These are phyloP conservation scores for Aureobasidium sp. DNA, from an alignment of 2,329 filamentous ascomycete genomes.

Conservation along the genomic window DNA sequence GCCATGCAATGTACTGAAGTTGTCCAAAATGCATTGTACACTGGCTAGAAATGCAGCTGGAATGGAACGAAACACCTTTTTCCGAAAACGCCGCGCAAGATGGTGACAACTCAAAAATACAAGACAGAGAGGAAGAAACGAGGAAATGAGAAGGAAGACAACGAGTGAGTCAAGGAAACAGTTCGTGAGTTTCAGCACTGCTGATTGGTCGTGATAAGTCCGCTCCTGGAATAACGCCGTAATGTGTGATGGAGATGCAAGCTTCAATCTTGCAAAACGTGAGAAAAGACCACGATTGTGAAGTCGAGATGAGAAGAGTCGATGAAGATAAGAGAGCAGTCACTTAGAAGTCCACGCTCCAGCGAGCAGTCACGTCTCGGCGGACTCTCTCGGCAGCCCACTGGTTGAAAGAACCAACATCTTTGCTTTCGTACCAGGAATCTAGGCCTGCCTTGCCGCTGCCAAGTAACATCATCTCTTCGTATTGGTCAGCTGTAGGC, in stretches of 20 bases:
- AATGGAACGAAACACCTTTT: neutral
- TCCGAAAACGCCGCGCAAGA: neutral
- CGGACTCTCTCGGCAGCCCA: conserved; percentile 14
- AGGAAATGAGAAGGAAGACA: neutral
- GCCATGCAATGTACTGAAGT: neutral
- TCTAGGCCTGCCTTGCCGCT: conserved; percentile 13
- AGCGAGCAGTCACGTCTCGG: conserved; percentile 10
- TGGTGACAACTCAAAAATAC: neutral
- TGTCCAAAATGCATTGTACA: neutral
- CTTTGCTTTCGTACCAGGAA: conserved; percentile 8
- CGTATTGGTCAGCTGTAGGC: conserved; percentile 6
- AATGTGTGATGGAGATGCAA: neutral
- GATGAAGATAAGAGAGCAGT: neutral
- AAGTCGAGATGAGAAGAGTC: neutral
- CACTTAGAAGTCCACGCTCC: conserved; percentile 15
- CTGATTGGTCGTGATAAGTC: neutral
- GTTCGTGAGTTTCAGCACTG: neutral
- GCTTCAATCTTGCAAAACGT: neutral
- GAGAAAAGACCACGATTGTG: neutral
- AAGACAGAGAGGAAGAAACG: neutral
- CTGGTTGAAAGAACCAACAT: conserved; percentile 3
- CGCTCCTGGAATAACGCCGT: neutral
- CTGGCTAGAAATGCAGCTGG: neutral
- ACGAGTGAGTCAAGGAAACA: neutral
- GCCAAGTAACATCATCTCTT: conserved; percentile 9